Evolutionary conservation across 345 rosid species (phyloP).

Genomic region (Isatis tinctoria): DNA sequence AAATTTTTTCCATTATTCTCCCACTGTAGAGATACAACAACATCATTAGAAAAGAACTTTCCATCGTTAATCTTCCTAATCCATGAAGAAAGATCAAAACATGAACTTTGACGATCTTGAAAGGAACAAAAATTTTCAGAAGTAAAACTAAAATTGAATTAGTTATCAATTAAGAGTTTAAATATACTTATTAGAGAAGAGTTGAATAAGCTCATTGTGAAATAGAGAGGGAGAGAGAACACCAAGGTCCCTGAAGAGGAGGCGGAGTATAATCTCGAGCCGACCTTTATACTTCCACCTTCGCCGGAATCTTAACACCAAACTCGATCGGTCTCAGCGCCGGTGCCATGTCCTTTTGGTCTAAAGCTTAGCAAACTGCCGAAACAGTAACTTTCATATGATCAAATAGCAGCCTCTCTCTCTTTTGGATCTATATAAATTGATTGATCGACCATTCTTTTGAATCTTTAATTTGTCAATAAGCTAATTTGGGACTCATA

Average conservation of each 20-base stretch:
- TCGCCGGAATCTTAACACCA: conserved; percentile 72
- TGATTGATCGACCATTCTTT: too few species aligned
- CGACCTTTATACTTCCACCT: conserved; percentile 88
- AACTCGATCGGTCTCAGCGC: conserved; percentile 83
- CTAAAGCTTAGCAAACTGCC: conserved; percentile 95
- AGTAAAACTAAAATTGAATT: background rate
- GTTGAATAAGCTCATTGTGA: conserved; percentile 90
- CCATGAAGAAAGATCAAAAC: conserved; percentile 1
- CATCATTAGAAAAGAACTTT: too few species aligned
- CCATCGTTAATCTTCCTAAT: too few species aligned
- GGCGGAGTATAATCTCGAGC: conserved; percentile 95
- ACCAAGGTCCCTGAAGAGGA: conserved; percentile 91
- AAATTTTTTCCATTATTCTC: background rate
- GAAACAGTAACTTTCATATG: background rate
- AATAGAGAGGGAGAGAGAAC: conserved; percentile 92
- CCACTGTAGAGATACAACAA: too few species aligned
- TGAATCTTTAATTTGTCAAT: too few species aligned
- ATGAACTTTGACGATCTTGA: background rate
- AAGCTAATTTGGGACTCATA: too few species aligned
- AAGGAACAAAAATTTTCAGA: background rate
- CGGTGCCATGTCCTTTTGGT: conserved; percentile 87
- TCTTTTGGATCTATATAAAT: background rate
- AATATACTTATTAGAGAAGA: conserved; percentile 46
- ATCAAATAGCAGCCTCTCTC: background rate
- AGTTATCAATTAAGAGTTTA: background rate